Evolutionary conservation across 2,329 filamentous ascomycete genomes (phyloP).

Genomic region (Apiospora saccharicola): DNA sequence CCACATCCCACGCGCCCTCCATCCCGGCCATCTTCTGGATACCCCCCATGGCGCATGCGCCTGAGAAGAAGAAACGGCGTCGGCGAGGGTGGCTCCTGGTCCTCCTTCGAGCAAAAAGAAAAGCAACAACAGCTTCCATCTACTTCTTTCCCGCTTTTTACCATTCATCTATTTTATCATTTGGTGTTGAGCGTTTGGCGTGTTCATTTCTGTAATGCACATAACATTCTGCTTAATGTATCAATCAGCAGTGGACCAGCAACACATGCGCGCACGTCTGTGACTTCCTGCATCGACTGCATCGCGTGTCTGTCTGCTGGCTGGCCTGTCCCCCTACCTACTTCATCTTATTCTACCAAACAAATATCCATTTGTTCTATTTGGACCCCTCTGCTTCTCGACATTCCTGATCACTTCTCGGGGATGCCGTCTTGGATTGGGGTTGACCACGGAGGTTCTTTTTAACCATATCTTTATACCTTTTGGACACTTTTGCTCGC

Average conservation of each 20-base stretch:
- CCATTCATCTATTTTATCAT: conserved; percentile 32
- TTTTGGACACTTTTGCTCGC: conserved; percentile 12
- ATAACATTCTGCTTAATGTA: conserved; percentile 39
- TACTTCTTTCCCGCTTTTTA: conserved; percentile 8
- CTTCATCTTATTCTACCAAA: conserved; percentile 23
- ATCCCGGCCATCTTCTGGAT: conserved; percentile 34
- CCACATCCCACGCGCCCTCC: conserved; percentile 27
- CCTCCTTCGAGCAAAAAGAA: conserved; percentile 34
- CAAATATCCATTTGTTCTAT: neutral
- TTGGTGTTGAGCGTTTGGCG: conserved; percentile 43
- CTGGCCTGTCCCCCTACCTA: conserved; percentile 29
- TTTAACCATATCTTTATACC: conserved; percentile 26
- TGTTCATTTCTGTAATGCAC: conserved; percentile 20
- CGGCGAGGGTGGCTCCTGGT: conserved; percentile 16
- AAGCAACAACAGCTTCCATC: conserved; percentile 29
- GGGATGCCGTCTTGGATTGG: conserved; percentile 32
- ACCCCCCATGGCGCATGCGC: conserved; percentile 29
- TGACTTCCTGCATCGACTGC: conserved; percentile 21
- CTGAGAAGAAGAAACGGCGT: conserved; percentile 22
- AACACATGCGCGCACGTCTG: conserved; percentile 27
- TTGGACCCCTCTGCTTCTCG: conserved; percentile 29
- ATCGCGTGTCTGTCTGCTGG: conserved; percentile 30
- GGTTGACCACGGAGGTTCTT: conserved; percentile 33
- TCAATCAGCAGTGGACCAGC: conserved; percentile 43
- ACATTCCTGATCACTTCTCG: conserved; percentile 30